These are phyloP conservation scores for Penicillium sp. DNA, from an alignment of 2,329 filamentous ascomycete genomes.

Conservation along the genomic window DNA sequence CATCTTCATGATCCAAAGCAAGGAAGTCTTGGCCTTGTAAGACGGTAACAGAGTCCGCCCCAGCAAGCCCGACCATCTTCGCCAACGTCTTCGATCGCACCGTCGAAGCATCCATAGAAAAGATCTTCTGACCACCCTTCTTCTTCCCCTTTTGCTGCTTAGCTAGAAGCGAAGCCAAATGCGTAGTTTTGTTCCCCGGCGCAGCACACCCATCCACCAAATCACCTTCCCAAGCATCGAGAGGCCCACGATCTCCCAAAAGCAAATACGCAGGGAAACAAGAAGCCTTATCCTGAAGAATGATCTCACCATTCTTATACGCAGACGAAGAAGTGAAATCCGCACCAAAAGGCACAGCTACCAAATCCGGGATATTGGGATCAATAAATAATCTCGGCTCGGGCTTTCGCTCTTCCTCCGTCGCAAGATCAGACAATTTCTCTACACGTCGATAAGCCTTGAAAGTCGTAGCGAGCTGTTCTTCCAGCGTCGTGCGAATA, in stretches of 20 bases:
- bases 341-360: constrained; percentile 72
- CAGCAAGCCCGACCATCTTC: constrained; percentile 81
- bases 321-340: constrained; percentile 73
- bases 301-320: constrained; percentile 75
- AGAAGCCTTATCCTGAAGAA: constrained; percentile 94
- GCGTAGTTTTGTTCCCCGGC: constrained; percentile 96
- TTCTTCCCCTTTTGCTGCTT: constrained; percentile 26
- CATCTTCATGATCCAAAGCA: constrained; percentile 65
- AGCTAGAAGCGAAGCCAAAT: constrained; percentile 74
- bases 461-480: constrained; percentile 77
- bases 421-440: constrained; percentile 59
- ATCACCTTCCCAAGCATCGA: constrained; percentile 58
- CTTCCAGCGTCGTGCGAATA: constrained; percentile 68
- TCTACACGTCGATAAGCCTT: constrained; percentile 59
- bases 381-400: constrained; percentile 66
- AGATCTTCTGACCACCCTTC: constrained; percentile 52
- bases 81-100: constrained; percentile 71
- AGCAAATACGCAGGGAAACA: constrained; percentile 94
- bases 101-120: constrained; percentile 43
- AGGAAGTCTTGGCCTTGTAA: constrained; percentile 80
- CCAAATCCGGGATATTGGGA: constrained; percentile 75
- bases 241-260: constrained; percentile 49
- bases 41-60: constrained; percentile 68
- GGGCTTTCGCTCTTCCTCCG: constrained; percentile 27
- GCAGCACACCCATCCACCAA: constrained; percentile 92